Evolutionary conservation across 352 stramenopile species (phyloP).

Genomic region (Thalassiosira oceanica): DNA sequence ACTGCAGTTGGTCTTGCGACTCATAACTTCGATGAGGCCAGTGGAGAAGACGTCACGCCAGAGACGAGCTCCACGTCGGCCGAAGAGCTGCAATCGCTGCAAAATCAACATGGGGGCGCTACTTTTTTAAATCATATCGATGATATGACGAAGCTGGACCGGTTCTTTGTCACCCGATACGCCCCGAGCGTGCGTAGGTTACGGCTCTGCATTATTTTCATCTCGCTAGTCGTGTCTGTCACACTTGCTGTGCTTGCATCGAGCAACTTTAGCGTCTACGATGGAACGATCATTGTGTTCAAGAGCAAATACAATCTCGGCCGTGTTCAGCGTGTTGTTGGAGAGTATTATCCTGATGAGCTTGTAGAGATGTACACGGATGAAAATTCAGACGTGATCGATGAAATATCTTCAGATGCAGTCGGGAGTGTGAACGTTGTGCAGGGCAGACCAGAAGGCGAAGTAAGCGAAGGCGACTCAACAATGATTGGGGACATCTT

Average conservation of each 20-base stretch:
- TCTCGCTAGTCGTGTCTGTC: slow-evolving; percentile 8
- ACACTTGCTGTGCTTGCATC: slow-evolving; percentile 16
- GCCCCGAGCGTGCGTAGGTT: slow-evolving; percentile 15
- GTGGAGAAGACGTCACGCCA: neutral
- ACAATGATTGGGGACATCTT: no score
- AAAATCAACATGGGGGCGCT: no score
- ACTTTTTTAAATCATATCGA: slow-evolving; percentile 12
- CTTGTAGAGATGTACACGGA: slow-evolving; percentile 6
- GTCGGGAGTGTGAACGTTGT: no score
- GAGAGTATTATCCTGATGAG: slow-evolving; percentile 4
- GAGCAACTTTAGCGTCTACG: slow-evolving; percentile 22
- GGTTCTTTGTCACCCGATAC: slow-evolving; percentile 14
- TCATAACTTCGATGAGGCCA: no score
- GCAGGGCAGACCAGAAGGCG: no score
- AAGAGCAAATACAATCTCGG: slow-evolving; percentile 39
- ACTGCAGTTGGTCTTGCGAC: slow-evolving; percentile 3
- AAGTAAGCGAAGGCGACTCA: no score
- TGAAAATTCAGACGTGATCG: slow-evolving; percentile 3
- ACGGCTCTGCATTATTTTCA: slow-evolving; percentile 7
- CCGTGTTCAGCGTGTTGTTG: slow-evolving; percentile 17
- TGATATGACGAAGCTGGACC: slow-evolving; percentile 20
- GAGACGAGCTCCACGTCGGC: slow-evolving; percentile 1
- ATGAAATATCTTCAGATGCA: no score
- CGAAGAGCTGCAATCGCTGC: no score
- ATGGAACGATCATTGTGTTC: slow-evolving; percentile 35